Conservation (phyloP, 23 red algal genomes). For the Agarophyton chilense region DNA sequence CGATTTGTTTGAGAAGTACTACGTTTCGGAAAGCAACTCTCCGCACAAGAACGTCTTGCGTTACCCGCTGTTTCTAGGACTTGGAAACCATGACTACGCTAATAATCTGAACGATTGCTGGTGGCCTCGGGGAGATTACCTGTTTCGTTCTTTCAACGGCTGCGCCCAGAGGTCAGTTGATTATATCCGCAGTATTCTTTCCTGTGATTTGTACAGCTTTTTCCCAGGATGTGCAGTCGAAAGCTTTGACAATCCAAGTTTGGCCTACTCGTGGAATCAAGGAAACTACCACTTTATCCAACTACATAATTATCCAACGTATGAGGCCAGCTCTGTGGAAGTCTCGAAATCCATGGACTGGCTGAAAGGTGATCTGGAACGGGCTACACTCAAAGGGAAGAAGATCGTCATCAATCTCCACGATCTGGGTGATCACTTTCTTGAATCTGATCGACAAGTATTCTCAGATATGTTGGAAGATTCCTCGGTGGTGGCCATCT, state of each 20-base stretch:
- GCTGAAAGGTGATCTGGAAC: neutral
- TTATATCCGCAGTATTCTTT: neutral
- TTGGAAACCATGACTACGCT: conserved; percentile 16
- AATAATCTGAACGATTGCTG: conserved; percentile 18
- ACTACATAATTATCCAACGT: neutral
- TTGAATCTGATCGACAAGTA: neutral
- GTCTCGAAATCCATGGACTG: neutral
- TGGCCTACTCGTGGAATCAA: conserved; percentile 4
- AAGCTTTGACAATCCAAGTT: neutral
- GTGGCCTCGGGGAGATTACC: neutral
- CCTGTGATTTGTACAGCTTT: neutral
- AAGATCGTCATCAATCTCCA: neutral
- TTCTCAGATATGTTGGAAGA: neutral
- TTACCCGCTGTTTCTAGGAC: neutral
- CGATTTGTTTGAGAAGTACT: conserved; percentile 23
- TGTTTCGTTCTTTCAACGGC: neutral
- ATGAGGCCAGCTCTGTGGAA: neutral
- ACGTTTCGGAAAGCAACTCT: neutral
- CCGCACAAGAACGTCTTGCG: neutral
- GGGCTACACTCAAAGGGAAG: neutral
- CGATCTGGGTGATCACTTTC: neutral
- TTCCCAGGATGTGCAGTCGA: neutral
- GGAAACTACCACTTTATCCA: conserved; percentile 11
- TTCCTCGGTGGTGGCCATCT: neutral
- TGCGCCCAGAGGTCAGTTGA: conserved; percentile 10